Evolutionary conservation across 768 basidiomycete genomes (phyloP).

Genomic region (Lanmaoa pseudosensibilis): DNA sequence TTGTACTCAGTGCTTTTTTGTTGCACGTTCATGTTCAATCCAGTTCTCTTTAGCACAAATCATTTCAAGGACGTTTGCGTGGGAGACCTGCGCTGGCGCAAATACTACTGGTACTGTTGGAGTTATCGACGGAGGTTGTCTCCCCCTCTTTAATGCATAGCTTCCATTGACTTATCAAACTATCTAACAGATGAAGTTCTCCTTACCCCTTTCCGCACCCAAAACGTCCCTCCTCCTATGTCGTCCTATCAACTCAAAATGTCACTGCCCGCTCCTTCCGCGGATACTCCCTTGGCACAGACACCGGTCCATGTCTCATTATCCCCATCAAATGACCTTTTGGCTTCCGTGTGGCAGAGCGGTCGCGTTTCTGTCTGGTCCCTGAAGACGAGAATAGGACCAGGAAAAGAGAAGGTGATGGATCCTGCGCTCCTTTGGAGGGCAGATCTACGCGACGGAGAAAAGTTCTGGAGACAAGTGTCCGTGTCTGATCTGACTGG

Average conservation of each 20-base stretch:
- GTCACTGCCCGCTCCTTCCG: slow-evolving; percentile 7
- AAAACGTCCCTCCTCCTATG: slow-evolving; percentile 99
- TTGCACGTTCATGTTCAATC: slow-evolving; percentile 3
- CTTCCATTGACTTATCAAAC: background rate
- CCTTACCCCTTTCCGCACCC: slow-evolving; percentile 88
- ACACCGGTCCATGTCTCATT: slow-evolving; percentile 70
- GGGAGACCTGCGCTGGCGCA: slow-evolving; percentile 81
- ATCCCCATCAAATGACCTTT: slow-evolving; percentile 51
- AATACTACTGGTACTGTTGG: slow-evolving; percentile 82
- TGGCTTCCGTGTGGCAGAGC: slow-evolving; percentile 71
- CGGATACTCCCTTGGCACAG: slow-evolving; percentile 7
- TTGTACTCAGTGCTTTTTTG: background rate
- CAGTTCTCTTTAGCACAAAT: slow-evolving; percentile 42
- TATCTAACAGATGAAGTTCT: slow-evolving; percentile 59
- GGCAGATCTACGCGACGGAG: slow-evolving; percentile 14
- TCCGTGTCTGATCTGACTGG: slow-evolving; percentile 14
- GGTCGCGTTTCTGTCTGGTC: slow-evolving; percentile 71
- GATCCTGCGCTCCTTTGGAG: slow-evolving; percentile 47
- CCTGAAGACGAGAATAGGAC: slow-evolving; percentile 59
- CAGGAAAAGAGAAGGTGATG: slow-evolving; percentile 59
- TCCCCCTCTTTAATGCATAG: background rate
- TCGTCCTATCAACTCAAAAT: slow-evolving; percentile 55
- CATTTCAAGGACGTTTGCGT: slow-evolving; percentile 63
- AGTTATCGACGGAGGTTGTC: slow-evolving; percentile 85
- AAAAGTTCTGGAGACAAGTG: slow-evolving; percentile 33